Evolutionary conservation across 345 rosid species (phyloP).

Genomic region (Sisymbrium irio): DNA sequence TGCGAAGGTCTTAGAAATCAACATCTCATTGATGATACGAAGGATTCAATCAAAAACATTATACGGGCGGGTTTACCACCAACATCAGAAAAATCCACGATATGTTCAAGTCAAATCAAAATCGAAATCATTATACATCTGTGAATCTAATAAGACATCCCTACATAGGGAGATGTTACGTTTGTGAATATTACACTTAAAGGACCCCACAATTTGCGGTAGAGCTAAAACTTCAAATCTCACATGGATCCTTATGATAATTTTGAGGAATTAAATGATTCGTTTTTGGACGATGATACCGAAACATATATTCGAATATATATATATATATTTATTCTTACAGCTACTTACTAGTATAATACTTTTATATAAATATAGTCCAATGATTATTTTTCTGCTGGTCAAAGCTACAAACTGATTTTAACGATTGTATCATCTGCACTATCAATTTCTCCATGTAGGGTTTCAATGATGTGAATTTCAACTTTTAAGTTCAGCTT

Average conservation of each 20-base stretch:
- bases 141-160: constrained; percentile 14
- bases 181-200: background rate
- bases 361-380: background rate
- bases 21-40: constrained; percentile 15
- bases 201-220: constrained; percentile 23
- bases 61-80: background rate
- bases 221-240: constrained; percentile 15
- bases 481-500: background rate
- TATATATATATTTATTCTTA: background rate
- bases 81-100: constrained; percentile 27
- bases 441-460: background rate
- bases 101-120: constrained; percentile 27
- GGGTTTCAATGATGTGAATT: background rate
- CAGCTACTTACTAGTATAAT: background rate
- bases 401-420: constrained; percentile 17
- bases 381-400: constrained; percentile 21
- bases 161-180: constrained; percentile 19
- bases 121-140: constrained; percentile 22
- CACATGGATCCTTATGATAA: constrained; percentile 34
- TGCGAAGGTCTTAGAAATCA: constrained; percentile 27
- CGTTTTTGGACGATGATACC: constrained; percentile 7
- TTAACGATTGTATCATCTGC: constrained; percentile 13
- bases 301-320: constrained; percentile 7
- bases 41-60: background rate
- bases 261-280: constrained; percentile 24